phyloP scores from a whole-genome alignment of 1,284 basidiomycete species.

The Mycena citricolor region DNA sequence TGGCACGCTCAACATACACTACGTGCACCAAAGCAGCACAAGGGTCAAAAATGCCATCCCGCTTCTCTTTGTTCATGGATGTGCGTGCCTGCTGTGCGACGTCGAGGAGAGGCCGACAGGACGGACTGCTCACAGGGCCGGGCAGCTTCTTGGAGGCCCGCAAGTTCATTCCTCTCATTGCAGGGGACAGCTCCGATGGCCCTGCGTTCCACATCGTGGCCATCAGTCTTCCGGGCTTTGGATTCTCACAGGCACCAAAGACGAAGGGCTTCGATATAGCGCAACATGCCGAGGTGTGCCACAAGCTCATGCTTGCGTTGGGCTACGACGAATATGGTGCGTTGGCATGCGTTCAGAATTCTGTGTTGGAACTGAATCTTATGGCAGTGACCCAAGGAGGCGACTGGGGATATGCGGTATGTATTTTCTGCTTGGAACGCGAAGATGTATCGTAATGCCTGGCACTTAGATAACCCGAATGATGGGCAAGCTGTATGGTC shows the following conservation, averaged over 20 bases:
- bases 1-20: slow-evolving; percentile 48
- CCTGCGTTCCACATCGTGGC: slow-evolving; percentile 58
- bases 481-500: slow-evolving; percentile 42
- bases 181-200: slow-evolving; percentile 37
- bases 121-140: slow-evolving; percentile 49
- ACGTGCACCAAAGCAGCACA: slow-evolving; percentile 47
- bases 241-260: slow-evolving; percentile 46
- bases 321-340: slow-evolving; percentile 49
- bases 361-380: slow-evolving; percentile 24
- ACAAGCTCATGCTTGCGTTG: slow-evolving; percentile 47
- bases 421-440: slow-evolving; percentile 13
- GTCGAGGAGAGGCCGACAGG: too few relatives aligned
- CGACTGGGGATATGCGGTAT: slow-evolving; percentile 48
- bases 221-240: slow-evolving; percentile 48
- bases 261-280: slow-evolving; percentile 31
- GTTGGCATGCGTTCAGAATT: slow-evolving; percentile 8
- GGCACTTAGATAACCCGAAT: slow-evolving; percentile 37
- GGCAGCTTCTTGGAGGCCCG: slow-evolving; percentile 57
- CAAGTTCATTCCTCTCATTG: slow-evolving; percentile 53
- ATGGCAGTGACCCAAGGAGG: slow-evolving; percentile 39
- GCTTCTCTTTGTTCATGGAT: slow-evolving; percentile 54
- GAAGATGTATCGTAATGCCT: neutral
- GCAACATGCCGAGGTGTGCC: slow-evolving; percentile 39
- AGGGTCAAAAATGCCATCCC: slow-evolving; percentile 43
- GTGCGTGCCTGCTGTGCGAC: slow-evolving; percentile 30